These are phyloP conservation scores for Silene coronaria DNA, from an alignment of 179 eudicot genomes.

Conservation along the genomic window DNA sequence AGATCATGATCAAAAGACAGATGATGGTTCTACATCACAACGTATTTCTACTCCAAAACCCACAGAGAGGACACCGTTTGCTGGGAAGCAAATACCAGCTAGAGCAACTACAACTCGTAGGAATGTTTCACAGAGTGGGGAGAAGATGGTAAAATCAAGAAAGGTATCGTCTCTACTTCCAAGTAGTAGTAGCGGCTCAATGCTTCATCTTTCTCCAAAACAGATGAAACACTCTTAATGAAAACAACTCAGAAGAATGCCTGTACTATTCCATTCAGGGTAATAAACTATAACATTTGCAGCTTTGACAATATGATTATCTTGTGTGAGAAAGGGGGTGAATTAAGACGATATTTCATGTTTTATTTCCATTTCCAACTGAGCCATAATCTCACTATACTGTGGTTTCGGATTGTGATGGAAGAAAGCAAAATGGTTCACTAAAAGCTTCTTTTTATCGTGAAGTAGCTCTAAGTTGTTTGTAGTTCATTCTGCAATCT, in stretches of 20 bases:
- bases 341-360: not conserved
- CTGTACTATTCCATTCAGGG: not conserved
- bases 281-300: not conserved
- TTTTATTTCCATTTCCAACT: not conserved
- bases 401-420: not conserved
- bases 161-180: constrained; percentile 32
- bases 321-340: not conserved
- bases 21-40: constrained; percentile 78
- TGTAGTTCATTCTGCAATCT: not conserved
- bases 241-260: not conserved
- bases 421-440: not conserved
- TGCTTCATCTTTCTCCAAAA: constrained; percentile 3
- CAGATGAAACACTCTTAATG: not conserved
- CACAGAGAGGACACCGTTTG: constrained; percentile 50
- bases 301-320: not conserved
- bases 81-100: constrained; percentile 81
- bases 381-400: not conserved
- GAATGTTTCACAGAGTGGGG: constrained; percentile 48
- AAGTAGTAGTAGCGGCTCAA: not conserved
- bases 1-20: constrained; percentile 71
- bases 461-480: not conserved
- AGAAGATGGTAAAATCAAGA: constrained; percentile 39
- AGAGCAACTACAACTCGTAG: constrained; percentile 45
- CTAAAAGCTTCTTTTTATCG: not conserved
- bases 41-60: constrained; percentile 48